These are phyloP conservation scores for Hippophae gyantsensis DNA, from an alignment of 306 rosid species.

Conservation along the genomic window DNA sequence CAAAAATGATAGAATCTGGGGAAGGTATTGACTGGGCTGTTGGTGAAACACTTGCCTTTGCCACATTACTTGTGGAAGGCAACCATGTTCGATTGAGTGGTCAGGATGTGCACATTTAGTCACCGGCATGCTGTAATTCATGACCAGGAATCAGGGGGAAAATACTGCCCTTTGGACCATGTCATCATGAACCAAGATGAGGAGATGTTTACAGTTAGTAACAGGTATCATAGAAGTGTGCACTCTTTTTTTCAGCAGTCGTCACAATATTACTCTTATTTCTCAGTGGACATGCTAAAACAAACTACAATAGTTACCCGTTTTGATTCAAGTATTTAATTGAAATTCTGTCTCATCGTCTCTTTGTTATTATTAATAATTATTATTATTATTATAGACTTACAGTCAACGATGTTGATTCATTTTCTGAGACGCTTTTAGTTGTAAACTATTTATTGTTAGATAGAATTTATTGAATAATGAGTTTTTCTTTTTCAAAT, in stretches of 20 bases:
- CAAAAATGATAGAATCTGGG: conserved; percentile 87
- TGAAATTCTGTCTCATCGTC: no score
- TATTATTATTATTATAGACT: no score
- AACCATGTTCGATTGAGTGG: conserved; percentile 94
- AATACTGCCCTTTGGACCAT: conserved; percentile 81
- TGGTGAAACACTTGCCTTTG: conserved; percentile 94
- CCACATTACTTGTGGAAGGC: conserved; percentile 85
- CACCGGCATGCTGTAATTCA: conserved; percentile 88
- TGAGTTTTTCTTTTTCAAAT: no score
- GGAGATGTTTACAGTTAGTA: conserved; percentile 96
- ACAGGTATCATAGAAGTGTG: conserved; percentile 47
- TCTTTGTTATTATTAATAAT: no score
- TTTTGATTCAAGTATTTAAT: no score
- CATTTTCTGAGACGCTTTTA: no score
- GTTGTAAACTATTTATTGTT: no score
- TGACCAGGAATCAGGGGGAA: conserved; percentile 77
- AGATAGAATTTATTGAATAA: no score
- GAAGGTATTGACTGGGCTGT: conserved; percentile 95
- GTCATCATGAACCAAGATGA: conserved; percentile 74
- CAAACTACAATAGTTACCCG: no score
- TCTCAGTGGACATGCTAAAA: not conserved
- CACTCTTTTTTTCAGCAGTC: not conserved
- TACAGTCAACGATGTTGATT: no score
- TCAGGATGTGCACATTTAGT: conserved; percentile 97
- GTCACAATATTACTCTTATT: not conserved